Percentiles rank a stretch among this genome's conserved stretches.
These are phyloP conservation scores for Penicillium simplicissimum DNA, from an alignment of 495 filamentous ascomycete species.

Conservation along the genomic window DNA sequence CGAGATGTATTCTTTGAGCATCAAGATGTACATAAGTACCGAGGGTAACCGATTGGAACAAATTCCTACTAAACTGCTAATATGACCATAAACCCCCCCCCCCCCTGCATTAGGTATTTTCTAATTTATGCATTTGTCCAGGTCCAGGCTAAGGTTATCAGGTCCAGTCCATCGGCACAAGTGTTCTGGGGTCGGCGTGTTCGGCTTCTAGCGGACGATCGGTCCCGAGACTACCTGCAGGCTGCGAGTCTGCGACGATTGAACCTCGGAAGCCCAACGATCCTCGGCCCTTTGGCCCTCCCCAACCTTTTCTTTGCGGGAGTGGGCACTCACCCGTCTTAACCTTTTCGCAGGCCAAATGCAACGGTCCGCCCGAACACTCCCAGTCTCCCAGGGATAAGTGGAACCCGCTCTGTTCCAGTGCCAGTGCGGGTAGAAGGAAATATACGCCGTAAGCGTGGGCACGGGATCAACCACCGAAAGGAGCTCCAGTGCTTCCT, in stretches of 20 bases:
- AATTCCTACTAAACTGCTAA: too few relatives aligned
- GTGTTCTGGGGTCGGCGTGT: not conserved
- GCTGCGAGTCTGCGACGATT: not conserved
- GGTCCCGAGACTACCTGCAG: not conserved
- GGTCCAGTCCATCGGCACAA: not conserved
- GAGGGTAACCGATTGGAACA: too few relatives aligned
- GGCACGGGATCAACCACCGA: slow-evolving; percentile 33
- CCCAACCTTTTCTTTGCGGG: too few relatives aligned
- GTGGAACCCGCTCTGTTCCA: slow-evolving; percentile 11
- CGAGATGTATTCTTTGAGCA: too few relatives aligned
- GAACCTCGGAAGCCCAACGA: slow-evolving; percentile 23
- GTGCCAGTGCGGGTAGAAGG: slow-evolving; percentile 43
- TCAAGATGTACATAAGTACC: too few relatives aligned
- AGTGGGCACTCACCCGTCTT: too few relatives aligned
- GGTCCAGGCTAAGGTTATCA: not conserved
- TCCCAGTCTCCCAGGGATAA: slow-evolving; percentile 6
- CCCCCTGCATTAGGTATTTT: not conserved
- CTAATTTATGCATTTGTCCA: not conserved
- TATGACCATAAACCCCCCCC: too few relatives aligned
- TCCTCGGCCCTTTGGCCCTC: slow-evolving; percentile 18
- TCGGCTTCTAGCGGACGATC: not conserved
- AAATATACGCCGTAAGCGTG: slow-evolving; percentile 53
- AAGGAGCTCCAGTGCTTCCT: not conserved
- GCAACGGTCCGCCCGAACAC: not conserved
- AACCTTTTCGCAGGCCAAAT: too few relatives aligned